Percentiles rank a stretch among this genome's conserved stretches.
Evolutionary conservation across 1,139 yeast genomes (phyloP).

Genomic region (Wickerhamiella pararugosa): DNA sequence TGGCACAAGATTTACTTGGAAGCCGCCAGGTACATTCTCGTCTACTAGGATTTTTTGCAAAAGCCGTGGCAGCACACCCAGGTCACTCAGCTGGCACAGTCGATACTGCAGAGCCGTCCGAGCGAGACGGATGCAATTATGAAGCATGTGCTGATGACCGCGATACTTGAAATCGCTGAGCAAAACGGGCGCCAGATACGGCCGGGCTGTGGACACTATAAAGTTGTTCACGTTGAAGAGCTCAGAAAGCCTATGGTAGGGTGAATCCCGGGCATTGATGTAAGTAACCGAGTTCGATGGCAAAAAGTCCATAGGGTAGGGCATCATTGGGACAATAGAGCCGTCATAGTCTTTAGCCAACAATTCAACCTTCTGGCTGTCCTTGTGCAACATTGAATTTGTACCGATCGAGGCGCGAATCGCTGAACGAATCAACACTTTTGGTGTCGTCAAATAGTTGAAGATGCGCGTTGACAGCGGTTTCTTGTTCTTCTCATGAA

Average conservation of each 20-base stretch:
- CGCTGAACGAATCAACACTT: conserved; percentile 76
- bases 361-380: conserved; percentile 38
- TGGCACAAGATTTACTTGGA: conserved; percentile 87
- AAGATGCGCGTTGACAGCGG: conserved; percentile 1
- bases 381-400: conserved; percentile 34
- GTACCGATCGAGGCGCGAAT: conserved; percentile 55
- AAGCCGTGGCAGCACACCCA: conserved; percentile 60
- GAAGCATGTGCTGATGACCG: conserved; percentile 33
- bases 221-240: conserved; percentile 88
- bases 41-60: conserved; percentile 71
- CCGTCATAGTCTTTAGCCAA: conserved; percentile 46
- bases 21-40: conserved; percentile 65
- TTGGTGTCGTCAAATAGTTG: conserved; percentile 84
- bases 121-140: conserved; percentile 31
- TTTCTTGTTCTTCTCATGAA: conserved; percentile 16
- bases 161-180: conserved; percentile 68
- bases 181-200: conserved; percentile 79
- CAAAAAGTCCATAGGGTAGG: conserved; percentile 22
- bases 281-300: conserved; percentile 33
- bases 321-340: conserved; percentile 19
- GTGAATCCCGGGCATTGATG: conserved; percentile 35
- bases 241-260: conserved; percentile 80
- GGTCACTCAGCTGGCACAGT: conserved; percentile 58
- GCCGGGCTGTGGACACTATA: conserved; percentile 78
- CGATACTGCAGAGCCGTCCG: conserved; percentile 72